Conservation (phyloP, 139 green algal genomes). For the Closterium sp. region DNA sequence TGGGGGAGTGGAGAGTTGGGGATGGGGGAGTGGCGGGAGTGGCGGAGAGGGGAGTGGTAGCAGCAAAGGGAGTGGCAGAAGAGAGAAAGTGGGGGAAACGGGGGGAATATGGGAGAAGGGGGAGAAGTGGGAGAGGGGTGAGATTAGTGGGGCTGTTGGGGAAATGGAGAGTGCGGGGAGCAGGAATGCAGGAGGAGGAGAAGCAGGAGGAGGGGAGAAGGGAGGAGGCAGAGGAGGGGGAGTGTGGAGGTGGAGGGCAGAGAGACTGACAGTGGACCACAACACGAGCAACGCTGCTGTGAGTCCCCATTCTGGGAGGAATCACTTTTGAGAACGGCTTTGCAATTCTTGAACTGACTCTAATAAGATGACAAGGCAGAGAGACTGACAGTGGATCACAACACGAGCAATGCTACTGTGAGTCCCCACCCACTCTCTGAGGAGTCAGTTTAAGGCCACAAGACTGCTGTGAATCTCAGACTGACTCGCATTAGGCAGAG, state of each 20-base stretch:
- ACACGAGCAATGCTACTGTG: background rate
- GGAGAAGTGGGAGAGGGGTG: background rate
- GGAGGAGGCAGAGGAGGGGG: background rate
- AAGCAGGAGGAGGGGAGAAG: background rate
- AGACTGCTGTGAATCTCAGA: too few species aligned
- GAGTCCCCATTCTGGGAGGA: too few species aligned
- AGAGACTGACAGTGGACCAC: background rate
- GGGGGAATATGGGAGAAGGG: background rate
- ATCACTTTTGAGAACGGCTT: too few species aligned
- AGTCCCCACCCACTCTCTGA: too few species aligned
- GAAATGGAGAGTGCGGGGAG: background rate
- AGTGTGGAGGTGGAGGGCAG: background rate
- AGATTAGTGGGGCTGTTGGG: too few species aligned
- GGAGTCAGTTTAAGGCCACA: too few species aligned
- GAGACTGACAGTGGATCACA: background rate
- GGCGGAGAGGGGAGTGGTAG: background rate
- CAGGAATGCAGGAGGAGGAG: background rate
- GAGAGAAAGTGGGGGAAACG: background rate
- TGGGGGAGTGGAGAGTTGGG: background rate
- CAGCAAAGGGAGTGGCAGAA: background rate
- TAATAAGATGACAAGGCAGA: too few species aligned
- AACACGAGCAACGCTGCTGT: too few species aligned
- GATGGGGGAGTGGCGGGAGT: too few species aligned
- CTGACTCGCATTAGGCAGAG: too few species aligned
- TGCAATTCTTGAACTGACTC: too few species aligned